Conservation (phyloP, 1,139 yeast species). For the Saccharomyces hybrid region DNA sequence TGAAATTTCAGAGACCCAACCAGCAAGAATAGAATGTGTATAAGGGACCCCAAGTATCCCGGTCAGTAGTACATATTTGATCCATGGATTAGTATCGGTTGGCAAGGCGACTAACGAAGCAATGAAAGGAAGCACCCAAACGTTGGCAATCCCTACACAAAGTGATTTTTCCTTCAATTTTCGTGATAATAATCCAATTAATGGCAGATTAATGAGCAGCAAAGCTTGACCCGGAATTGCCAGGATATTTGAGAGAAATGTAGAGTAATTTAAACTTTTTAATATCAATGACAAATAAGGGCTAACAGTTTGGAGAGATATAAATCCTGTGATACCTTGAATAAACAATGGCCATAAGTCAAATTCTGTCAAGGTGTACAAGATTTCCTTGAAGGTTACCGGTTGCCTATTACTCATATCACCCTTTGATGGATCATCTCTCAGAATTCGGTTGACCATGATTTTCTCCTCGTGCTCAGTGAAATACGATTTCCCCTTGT, state of each 20-base stretch:
- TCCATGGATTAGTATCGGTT: too few species aligned
- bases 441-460: slow-evolving; percentile 49
- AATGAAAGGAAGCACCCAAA: too few species aligned
- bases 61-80: too few species aligned
- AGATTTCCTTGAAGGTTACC: slow-evolving; percentile 36
- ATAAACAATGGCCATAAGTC: neutral
- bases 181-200: neutral
- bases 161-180: too few species aligned
- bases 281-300: slow-evolving; percentile 41
- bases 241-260: slow-evolving; percentile 40
- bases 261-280: slow-evolving; percentile 39
- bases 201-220: slow-evolving; percentile 36
- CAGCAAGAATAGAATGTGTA: too few species aligned
- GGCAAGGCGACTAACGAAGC: too few species aligned
- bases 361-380: neutral
- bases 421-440: slow-evolving; percentile 64
- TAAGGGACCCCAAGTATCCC: too few species aligned
- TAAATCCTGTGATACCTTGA: slow-evolving; percentile 34
- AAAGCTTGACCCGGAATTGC: slow-evolving; percentile 43
- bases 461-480: slow-evolving; percentile 48
- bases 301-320: slow-evolving; percentile 36
- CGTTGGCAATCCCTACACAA: too few species aligned
- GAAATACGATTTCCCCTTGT: neutral
- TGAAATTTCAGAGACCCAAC: too few species aligned
- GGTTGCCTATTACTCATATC: slow-evolving; percentile 62